Percentiles rank a stretch among this genome's conserved stretches.
phyloP scores from a whole-genome alignment of 2,329 filamentous ascomycete species.

The Sporothrix humicola region DNA sequence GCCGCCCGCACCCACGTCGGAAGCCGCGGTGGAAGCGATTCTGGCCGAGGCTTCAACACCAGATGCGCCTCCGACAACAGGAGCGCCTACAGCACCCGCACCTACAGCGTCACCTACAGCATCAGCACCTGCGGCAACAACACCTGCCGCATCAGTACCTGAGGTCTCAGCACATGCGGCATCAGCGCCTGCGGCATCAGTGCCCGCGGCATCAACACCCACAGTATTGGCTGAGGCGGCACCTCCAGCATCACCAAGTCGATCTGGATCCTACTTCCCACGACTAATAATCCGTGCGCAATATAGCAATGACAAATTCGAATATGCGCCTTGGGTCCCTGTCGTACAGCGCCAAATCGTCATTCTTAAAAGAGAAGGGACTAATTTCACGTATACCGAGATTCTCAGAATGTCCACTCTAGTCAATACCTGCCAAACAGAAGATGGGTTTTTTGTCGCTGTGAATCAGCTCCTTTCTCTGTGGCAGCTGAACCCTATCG shows the following conservation, averaged over 20 bases:
- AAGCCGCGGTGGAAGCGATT: neutral
- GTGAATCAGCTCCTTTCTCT: constrained; percentile 70
- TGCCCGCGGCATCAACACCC: too few relatives aligned
- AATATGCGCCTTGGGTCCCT: neutral
- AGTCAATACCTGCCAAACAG: constrained; percentile 57
- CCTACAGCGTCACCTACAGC: neutral
- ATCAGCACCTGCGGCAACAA: too few relatives aligned
- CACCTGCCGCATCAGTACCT: neutral
- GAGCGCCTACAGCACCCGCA: neutral
- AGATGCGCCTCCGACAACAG: neutral
- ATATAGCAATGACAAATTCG: neutral
- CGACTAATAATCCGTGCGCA: neutral
- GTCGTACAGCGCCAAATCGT: neutral
- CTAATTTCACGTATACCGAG: constrained; percentile 46
- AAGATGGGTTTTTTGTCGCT: constrained; percentile 68
- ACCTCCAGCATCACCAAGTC: too few relatives aligned
- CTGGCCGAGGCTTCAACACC: neutral
- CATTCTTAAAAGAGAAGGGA: neutral
- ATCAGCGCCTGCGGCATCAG: too few relatives aligned
- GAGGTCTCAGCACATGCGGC: too few relatives aligned
- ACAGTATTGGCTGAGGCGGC: too few relatives aligned
- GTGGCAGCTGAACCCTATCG: constrained; percentile 51
- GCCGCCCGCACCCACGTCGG: neutral
- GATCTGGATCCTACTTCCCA: neutral
- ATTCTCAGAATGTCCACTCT: constrained; percentile 60